Conservation (phyloP, 2,329 filamentous ascomycete species). For the Berkeleyomyces basicola region DNA sequence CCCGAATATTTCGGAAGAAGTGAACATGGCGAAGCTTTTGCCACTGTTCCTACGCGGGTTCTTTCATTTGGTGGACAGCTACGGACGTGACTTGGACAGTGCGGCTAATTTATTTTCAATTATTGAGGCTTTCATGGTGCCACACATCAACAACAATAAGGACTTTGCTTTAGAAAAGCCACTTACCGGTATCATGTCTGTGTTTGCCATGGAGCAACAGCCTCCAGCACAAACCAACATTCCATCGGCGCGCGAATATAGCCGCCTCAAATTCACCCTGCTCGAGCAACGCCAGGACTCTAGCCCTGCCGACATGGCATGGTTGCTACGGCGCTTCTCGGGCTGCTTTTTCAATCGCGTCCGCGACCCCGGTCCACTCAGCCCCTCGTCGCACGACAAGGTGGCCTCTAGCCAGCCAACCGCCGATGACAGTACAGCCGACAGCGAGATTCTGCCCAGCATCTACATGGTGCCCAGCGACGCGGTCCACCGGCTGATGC, state of each 20-base stretch:
- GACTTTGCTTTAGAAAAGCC: not conserved
- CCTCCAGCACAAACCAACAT: not conserved
- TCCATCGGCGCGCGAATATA: constrained; percentile 1
- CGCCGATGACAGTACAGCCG: not conserved
- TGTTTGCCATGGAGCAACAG: constrained; percentile 1
- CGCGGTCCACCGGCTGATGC: constrained; percentile 24
- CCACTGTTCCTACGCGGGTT: constrained; percentile 7
- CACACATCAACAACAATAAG: constrained; percentile 2
- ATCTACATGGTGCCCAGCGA: not conserved
- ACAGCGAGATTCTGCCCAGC: not conserved
- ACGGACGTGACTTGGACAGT: constrained; percentile 6
- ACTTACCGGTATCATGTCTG: not conserved
- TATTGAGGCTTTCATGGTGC: constrained; percentile 10
- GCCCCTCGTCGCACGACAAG: not conserved
- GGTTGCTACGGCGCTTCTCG: constrained; percentile 6
- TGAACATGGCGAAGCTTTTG: constrained; percentile 3
- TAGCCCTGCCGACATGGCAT: not conserved
- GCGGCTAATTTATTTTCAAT: not conserved
- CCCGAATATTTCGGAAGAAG: constrained; percentile 3
- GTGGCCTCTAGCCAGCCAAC: not conserved
- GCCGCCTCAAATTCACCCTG: not conserved
- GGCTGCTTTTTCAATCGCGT: constrained; percentile 2
- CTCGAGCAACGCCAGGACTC: not conserved
- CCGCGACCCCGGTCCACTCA: not conserved
- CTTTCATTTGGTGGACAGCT: constrained; percentile 7